phyloP scores from a whole-genome alignment of 2,329 filamentous ascomycete genomes.

The Calycina herbarum region DNA sequence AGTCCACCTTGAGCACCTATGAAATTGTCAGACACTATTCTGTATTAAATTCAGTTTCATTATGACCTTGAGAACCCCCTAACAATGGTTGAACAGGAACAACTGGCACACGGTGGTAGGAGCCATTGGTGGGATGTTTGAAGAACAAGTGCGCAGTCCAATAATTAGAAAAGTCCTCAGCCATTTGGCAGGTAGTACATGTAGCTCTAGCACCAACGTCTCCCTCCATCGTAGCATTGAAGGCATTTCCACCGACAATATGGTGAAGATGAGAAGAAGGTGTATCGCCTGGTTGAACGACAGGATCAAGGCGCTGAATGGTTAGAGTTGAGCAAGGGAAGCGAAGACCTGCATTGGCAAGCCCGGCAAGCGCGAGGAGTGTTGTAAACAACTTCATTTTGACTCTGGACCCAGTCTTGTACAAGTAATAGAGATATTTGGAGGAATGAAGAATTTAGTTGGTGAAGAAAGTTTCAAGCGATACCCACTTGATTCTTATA shows the following conservation, averaged over 20 bases:
- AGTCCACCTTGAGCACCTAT: conserved; percentile 18
- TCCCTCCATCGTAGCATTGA: conserved; percentile 22
- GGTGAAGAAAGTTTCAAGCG: conserved; percentile 9
- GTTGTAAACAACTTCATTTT: conserved; percentile 21
- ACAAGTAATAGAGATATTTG: neutral
- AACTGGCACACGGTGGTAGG: conserved; percentile 21
- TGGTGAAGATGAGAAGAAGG: conserved; percentile 24
- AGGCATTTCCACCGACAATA: conserved; percentile 25
- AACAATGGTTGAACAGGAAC: conserved; percentile 16
- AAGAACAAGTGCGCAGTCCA: conserved; percentile 34
- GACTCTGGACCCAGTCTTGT: neutral
- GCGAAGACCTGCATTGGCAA: conserved; percentile 20
- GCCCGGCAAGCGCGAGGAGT: conserved; percentile 13
- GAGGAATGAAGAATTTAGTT: conserved; percentile 11
- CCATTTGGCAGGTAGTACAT: conserved; percentile 26
- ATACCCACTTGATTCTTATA: conserved; percentile 18
- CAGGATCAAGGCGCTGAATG: conserved; percentile 24
- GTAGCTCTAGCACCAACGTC: conserved; percentile 20
- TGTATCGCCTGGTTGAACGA: conserved; percentile 20
- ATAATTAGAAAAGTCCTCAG: conserved; percentile 32
- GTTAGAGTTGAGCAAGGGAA: conserved; percentile 24
- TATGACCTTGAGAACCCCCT: conserved; percentile 14
- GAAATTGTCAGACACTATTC: neutral
- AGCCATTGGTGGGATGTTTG: conserved; percentile 24
- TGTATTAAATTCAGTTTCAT: no score